These are phyloP conservation scores for Clonostachys rosea DNA, from an alignment of 2,329 filamentous ascomycete genomes.

Conservation along the genomic window DNA sequence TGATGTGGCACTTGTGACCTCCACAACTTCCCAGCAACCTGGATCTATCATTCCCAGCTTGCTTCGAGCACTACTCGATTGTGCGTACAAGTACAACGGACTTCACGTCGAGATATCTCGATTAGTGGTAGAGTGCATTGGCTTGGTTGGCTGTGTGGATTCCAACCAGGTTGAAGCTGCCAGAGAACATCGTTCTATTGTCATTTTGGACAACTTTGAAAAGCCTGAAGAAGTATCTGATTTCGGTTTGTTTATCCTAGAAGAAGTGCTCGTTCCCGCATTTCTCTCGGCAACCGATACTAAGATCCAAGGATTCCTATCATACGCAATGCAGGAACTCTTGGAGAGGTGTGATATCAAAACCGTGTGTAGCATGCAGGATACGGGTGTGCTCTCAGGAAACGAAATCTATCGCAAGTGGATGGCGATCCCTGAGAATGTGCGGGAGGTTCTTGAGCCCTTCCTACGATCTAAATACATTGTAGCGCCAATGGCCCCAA, in stretches of 20 bases:
- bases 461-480: slow-evolving; percentile 83
- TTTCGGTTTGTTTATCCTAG: slow-evolving; percentile 80
- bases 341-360: slow-evolving; percentile 73
- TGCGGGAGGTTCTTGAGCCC: slow-evolving; percentile 79
- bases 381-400: slow-evolving; percentile 35
- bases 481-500: slow-evolving; percentile 57
- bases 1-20: slow-evolving; percentile 75
- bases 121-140: slow-evolving; percentile 77
- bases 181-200: slow-evolving; percentile 74
- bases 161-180: slow-evolving; percentile 81
- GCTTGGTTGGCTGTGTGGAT: slow-evolving; percentile 86
- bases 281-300: slow-evolving; percentile 90
- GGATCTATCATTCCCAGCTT: slow-evolving; percentile 68
- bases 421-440: slow-evolving; percentile 69
- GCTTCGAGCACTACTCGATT: slow-evolving; percentile 77
- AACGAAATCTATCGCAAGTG: slow-evolving; percentile 68
- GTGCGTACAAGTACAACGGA: slow-evolving; percentile 73
- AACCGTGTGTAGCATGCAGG: slow-evolving; percentile 40
- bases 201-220: slow-evolving; percentile 84
- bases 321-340: slow-evolving; percentile 91
- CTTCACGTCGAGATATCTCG: slow-evolving; percentile 62
- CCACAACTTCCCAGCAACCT: slow-evolving; percentile 78
- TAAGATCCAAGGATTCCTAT: slow-evolving; percentile 82
- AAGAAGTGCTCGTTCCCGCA: slow-evolving; percentile 83
- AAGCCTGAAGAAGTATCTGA: slow-evolving; percentile 72